A percentile compares a stretch with the other conserved stretches of the same genome.
Conservation (phyloP, 2,329 filamentous ascomycete genomes). For the Aschersonia sp. region DNA sequence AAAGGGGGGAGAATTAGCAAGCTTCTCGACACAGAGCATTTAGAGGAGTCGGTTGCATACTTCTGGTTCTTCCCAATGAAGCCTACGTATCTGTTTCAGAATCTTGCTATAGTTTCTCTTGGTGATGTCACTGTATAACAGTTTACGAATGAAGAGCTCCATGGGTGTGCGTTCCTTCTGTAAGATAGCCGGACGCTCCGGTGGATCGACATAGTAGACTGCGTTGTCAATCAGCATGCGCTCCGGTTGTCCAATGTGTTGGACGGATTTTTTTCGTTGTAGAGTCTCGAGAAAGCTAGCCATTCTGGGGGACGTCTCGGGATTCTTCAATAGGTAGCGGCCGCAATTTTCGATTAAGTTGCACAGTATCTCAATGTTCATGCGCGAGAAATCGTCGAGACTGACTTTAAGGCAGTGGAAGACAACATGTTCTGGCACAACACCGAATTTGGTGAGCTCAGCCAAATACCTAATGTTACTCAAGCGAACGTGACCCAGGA, state of each 20-base stretch:
- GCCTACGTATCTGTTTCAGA: slow-evolving; percentile 81
- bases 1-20: not conserved
- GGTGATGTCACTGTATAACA: slow-evolving; percentile 86
- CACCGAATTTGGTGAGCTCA: slow-evolving; percentile 93
- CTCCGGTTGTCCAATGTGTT: slow-evolving; percentile 90
- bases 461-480: slow-evolving; percentile 96
- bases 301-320: slow-evolving; percentile 89
- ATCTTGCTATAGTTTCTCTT: slow-evolving; percentile 90
- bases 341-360: slow-evolving; percentile 94
- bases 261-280: slow-evolving; percentile 87
- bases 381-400: slow-evolving; percentile 90
- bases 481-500: slow-evolving; percentile 82
- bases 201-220: slow-evolving; percentile 93
- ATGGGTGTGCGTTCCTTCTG: slow-evolving; percentile 93
- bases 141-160: slow-evolving; percentile 82
- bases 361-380: slow-evolving; percentile 98
- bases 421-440: slow-evolving; percentile 95
- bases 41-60: slow-evolving; percentile 21
- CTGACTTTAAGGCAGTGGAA: slow-evolving; percentile 98
- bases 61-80: slow-evolving; percentile 94
- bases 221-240: slow-evolving; percentile 98
- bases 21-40: not conserved
- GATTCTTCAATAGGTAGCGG: slow-evolving; percentile 80
- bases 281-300: slow-evolving; percentile 84
- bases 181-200: slow-evolving; percentile 81